Conservation (phyloP, 78 protist genomes). For the Chrysochromulina parva region DNA sequence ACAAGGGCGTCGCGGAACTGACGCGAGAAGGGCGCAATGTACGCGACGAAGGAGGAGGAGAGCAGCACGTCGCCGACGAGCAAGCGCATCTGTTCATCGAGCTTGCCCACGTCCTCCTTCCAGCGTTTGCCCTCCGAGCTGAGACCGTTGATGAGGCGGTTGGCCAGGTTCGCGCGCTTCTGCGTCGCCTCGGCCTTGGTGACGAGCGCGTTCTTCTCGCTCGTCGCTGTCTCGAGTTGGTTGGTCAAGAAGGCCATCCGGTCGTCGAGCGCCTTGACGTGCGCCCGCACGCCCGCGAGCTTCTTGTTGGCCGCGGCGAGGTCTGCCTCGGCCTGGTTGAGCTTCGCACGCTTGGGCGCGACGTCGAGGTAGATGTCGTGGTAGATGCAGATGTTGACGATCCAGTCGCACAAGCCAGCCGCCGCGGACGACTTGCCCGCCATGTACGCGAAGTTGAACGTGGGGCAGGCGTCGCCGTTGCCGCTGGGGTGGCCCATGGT, state of each 20-base stretch:
- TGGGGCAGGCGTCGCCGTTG: background rate
- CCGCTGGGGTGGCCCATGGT: too few relatives aligned
- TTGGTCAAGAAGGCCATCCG: slow-evolving; percentile 42
- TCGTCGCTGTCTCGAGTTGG: slow-evolving; percentile 44
- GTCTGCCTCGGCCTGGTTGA: slow-evolving; percentile 52
- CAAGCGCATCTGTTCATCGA: background rate
- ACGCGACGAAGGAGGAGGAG: slow-evolving; percentile 74
- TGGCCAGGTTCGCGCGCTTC: slow-evolving; percentile 48
- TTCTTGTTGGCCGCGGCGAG: slow-evolving; percentile 42
- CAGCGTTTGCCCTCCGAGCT: slow-evolving; percentile 71
- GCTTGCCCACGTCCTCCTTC: slow-evolving; percentile 38
- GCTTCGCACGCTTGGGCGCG: slow-evolving; percentile 65
- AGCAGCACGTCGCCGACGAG: slow-evolving; percentile 78
- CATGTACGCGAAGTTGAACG: slow-evolving; percentile 55
- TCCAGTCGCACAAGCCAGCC: slow-evolving; percentile 72
- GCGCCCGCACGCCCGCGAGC: slow-evolving; percentile 27
- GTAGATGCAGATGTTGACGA: slow-evolving; percentile 61
- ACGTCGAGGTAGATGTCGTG: slow-evolving; percentile 73
- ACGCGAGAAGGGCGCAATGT: slow-evolving; percentile 75
- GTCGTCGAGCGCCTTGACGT: background rate
- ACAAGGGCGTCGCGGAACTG: slow-evolving; percentile 43
- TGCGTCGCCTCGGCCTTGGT: slow-evolving; percentile 12
- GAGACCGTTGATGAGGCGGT: slow-evolving; percentile 72
- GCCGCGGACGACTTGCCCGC: slow-evolving; percentile 61
- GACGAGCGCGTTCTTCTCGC: slow-evolving; percentile 27